These are phyloP conservation scores for Colletotrichum kahawae DNA, from an alignment of 2,329 filamentous ascomycete genomes.

Conservation along the genomic window DNA sequence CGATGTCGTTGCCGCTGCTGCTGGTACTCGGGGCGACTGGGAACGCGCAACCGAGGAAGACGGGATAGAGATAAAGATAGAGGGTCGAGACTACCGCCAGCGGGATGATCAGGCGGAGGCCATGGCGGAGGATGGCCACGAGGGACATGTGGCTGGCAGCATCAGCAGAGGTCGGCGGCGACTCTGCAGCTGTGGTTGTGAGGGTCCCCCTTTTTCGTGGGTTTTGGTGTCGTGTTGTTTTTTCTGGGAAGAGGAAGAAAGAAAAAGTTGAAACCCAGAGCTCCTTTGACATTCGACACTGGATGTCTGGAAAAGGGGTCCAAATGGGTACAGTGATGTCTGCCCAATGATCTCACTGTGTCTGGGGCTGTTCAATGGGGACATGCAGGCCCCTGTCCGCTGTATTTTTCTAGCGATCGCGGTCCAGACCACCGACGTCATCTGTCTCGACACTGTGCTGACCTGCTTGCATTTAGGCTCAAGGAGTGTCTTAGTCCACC, in stretches of 20 bases:
- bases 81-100: constrained; percentile 72
- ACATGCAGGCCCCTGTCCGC: not conserved
- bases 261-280: not conserved
- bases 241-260: not conserved
- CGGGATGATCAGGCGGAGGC: constrained; percentile 62
- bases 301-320: constrained; percentile 16
- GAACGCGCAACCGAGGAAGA: constrained; percentile 82
- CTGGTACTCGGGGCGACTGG: constrained; percentile 52
- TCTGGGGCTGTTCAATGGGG: not conserved
- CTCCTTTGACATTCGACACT: not conserved
- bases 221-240: not conserved
- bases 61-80: constrained; percentile 88
- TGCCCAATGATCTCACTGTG: not conserved
- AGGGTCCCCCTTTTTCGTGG: not conserved
- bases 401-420: not conserved
- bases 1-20: not conserved
- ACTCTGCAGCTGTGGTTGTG: constrained; percentile 12
- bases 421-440: constrained; percentile 21
- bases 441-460: not conserved
- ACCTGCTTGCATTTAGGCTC: not conserved
- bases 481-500: not conserved
- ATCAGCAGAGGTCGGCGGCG: constrained; percentile 10
- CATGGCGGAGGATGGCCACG: constrained; percentile 60
- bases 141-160: constrained; percentile 52
- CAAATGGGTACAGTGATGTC: not conserved